Evolutionary conservation across 2,329 filamentous ascomycete species (phyloP).

Genomic region (Aspergillus ustus): DNA sequence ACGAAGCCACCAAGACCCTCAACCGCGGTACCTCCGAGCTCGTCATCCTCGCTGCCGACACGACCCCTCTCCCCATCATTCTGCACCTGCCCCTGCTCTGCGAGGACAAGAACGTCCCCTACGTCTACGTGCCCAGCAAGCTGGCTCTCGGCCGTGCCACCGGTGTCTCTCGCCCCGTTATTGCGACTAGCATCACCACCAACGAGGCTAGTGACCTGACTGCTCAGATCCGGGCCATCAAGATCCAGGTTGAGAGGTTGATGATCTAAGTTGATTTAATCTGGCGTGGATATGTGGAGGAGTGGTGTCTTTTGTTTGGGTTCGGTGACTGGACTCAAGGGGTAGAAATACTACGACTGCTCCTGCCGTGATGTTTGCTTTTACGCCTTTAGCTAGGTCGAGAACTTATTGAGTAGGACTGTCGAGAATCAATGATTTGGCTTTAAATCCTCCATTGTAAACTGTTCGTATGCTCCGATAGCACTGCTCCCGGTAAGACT

Average conservation of each 20-base stretch:
- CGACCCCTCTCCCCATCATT: slow-evolving; percentile 82
- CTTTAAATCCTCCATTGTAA: not conserved
- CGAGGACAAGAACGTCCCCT: slow-evolving; percentile 74
- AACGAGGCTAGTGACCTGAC: slow-evolving; percentile 89
- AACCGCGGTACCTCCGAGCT: slow-evolving; percentile 91
- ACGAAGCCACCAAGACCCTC: slow-evolving; percentile 84
- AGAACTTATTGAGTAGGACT: not conserved
- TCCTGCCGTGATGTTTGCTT: not conserved
- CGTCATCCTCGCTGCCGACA: slow-evolving; percentile 87
- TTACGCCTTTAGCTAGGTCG: not conserved
- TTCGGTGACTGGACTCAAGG: not conserved
- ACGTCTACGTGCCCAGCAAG: slow-evolving; percentile 77
- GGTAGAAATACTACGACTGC: not conserved
- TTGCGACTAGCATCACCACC: slow-evolving; percentile 84
- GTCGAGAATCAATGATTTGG: not conserved
- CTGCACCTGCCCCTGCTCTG: slow-evolving; percentile 86
- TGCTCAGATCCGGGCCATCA: slow-evolving; percentile 83
- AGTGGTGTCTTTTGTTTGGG: not conserved
- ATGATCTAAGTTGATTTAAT: slow-evolving; percentile 70
- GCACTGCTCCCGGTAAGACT: too few relatives aligned
- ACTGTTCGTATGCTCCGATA: not conserved
- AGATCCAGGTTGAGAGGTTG: slow-evolving; percentile 94
- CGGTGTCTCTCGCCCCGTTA: slow-evolving; percentile 86
- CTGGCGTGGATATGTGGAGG: not conserved
- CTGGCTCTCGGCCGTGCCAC: slow-evolving; percentile 86